A percentile compares a stretch with the other conserved stretches of the same genome.
These are phyloP conservation scores for Lentithecium fluviatile DNA, from an alignment of 495 filamentous ascomycete species.

Conservation along the genomic window DNA sequence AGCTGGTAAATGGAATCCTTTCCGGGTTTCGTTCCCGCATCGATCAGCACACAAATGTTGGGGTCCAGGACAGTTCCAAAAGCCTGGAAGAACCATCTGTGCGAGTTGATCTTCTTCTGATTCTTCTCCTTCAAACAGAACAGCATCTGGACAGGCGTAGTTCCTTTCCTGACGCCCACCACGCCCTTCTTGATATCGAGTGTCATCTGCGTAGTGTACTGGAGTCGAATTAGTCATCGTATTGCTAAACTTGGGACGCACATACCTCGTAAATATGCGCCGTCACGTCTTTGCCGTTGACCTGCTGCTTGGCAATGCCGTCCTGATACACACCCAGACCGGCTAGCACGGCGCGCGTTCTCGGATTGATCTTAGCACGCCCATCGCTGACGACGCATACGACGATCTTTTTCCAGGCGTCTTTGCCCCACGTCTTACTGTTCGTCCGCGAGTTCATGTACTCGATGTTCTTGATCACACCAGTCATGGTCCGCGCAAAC, in stretches of 20 bases:
- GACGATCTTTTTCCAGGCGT: constrained; percentile 99
- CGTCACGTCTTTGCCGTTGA: constrained; percentile 95
- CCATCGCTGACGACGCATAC: constrained; percentile 98
- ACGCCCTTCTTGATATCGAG: constrained; percentile 85
- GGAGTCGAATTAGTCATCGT: constrained; percentile 1
- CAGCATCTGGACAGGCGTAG: constrained; percentile 88
- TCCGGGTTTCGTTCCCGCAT: constrained; percentile 93
- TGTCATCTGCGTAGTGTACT: constrained; percentile 89
- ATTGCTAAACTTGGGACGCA: background rate
- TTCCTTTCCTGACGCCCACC: constrained; percentile 72
- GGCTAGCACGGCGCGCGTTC: constrained; percentile 85
- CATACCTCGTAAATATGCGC: constrained; percentile 89
- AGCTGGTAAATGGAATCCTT: constrained; percentile 92
- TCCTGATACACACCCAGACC: constrained; percentile 97
- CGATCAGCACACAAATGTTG: constrained; percentile 94
- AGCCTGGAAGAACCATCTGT: constrained; percentile 98
- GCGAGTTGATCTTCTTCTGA: constrained; percentile 99
- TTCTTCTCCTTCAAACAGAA: constrained; percentile 99
- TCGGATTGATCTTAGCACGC: constrained; percentile 94
- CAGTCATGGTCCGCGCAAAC: constrained; percentile 93
- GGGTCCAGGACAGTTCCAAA: constrained; percentile 92
- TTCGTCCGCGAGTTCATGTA: constrained; percentile 88
- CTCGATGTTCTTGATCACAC: constrained; percentile 97
- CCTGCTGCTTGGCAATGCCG: constrained; percentile 97
- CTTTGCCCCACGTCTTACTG: constrained; percentile 97